Evolutionary conservation across 768 basidiomycete genomes (phyloP), one percentile per base, ranked within the genome.

Genomic region (Lentinula edodes): DNA sequence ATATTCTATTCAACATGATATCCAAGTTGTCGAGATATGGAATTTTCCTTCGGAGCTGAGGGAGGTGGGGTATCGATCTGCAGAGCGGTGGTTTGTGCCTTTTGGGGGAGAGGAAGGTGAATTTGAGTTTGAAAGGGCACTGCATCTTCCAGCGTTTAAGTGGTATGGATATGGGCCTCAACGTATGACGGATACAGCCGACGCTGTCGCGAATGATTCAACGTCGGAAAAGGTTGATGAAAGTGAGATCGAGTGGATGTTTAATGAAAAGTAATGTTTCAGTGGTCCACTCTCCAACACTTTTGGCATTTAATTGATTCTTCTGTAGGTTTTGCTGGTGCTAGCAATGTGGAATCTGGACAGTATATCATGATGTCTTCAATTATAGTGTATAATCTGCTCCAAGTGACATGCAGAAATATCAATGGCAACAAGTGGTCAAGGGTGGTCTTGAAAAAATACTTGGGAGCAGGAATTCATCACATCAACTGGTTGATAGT

Each of bases 11-110:
- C 67, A 71, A 38, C 63, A 72, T 59, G 71, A 71, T 5, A 66
- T 80, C 55, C 65, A 69, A 20, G 73, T 60, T 36, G 67, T 85
- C 34, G 84, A 84, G 62, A 67, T 79, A 4, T 85, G 83, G 78
- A 79, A 79, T 63, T 58, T 83, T 34, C 72, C 77, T 1, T 42
- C 62, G 12, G 63, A 77, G 15, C 63, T 84, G 35, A 45, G 67
- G 52, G 57, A 61, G 2, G 59, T 65, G 8, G 75, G 72, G 1
- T 55, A 55, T 55, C 9, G 20, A 15, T 10, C 18, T 36, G 53
- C 53, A 9, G 16, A 28, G 38, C n/a, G 38, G 20, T 55, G 53
- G 53, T 55, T 55, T 41, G 51, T 58, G n/a, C 65, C 63, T 20
- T 61, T 73, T 3, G 74, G 76, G 5, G 78, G 75, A 0, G 64